phyloP scores from a whole-genome alignment of 1,284 basidiomycete species.

The Marasmius oreades region DNA sequence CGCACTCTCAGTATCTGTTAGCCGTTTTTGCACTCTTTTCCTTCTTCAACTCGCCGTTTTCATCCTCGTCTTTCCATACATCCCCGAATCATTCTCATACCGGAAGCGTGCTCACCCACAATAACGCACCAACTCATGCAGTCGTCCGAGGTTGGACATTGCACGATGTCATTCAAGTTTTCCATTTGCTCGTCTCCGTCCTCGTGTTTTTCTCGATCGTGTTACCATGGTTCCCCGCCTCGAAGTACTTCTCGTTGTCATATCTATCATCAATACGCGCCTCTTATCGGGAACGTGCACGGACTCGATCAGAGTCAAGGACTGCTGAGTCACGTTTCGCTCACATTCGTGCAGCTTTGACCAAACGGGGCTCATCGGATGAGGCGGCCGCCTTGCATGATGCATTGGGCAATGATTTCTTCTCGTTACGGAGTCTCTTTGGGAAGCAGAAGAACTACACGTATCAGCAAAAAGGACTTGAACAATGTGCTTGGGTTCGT shows the following conservation, averaged over 20 bases:
- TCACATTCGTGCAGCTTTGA: constrained; percentile 23
- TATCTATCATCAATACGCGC: constrained; percentile 4
- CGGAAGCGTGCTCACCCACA: constrained; percentile 34
- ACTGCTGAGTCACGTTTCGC: constrained; percentile 10
- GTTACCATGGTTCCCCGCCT: constrained; percentile 36
- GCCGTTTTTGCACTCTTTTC: constrained; percentile 76
- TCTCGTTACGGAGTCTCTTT: constrained; percentile 30
- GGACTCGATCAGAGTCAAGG: background rate
- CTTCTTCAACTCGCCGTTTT: constrained; percentile 69
- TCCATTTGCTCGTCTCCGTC: constrained; percentile 61
- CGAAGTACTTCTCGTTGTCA: constrained; percentile 9
- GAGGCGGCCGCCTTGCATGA: constrained; percentile 36
- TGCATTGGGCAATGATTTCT: constrained; percentile 40
- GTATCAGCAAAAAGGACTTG: constrained; percentile 40
- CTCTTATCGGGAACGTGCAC: constrained; percentile 1
- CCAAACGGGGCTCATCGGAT: constrained; percentile 29
- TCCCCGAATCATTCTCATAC: constrained; percentile 27
- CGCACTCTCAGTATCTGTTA: constrained; percentile 60
- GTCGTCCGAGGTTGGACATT: constrained; percentile 33
- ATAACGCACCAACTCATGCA: constrained; percentile 17
- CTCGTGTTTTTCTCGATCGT: constrained; percentile 59
- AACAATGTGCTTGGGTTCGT: constrained; percentile 50
- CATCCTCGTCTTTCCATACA: constrained; percentile 25
- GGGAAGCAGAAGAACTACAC: constrained; percentile 22
- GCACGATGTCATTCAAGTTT: constrained; percentile 48